phyloP scores from a whole-genome alignment of 371 early-diverging fungal genomes.

The Nematocida parisii region DNA sequence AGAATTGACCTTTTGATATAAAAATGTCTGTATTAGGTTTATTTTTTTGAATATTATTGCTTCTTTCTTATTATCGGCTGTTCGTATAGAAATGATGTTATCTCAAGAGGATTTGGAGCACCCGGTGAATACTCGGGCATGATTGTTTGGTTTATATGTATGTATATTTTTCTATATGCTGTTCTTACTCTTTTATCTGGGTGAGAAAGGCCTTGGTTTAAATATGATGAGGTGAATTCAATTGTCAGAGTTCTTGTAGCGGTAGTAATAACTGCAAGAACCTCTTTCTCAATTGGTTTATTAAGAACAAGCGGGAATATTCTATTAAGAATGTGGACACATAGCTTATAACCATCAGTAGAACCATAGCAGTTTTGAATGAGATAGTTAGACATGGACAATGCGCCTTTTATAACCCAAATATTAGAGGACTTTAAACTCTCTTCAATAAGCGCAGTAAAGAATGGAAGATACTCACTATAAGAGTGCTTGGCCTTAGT shows the following conservation, averaged over 20 bases:
- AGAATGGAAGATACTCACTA: neutral
- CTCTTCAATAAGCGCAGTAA: neutral
- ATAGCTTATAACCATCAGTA: neutral
- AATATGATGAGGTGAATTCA: conserved; percentile 29
- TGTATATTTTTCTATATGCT: conserved; percentile 3
- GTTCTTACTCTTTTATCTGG: neutral
- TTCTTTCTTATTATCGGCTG: no score
- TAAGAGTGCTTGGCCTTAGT: neutral
- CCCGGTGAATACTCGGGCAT: neutral
- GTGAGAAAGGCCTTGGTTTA: conserved; percentile 22
- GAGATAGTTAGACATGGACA: neutral
- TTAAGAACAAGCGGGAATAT: conserved; percentile 27
- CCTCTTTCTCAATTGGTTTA: neutral
- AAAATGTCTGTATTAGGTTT: no score
- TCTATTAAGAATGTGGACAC: conserved; percentile 33
- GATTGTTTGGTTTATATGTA: neutral
- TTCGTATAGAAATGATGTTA: neutral
- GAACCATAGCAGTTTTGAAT: conserved; percentile 15
- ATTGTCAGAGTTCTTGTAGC: conserved; percentile 23
- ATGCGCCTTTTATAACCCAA: neutral
- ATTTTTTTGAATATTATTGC: no score
- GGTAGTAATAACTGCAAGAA: conserved; percentile 10
- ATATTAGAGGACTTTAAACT: neutral
- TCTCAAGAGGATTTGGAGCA: neutral
- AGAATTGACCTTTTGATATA: no score